Percentiles rank a stretch among this genome's conserved stretches.
Evolutionary conservation across 495 filamentous ascomycete species (phyloP).

Genomic region (Daldinia vernicosa): DNA sequence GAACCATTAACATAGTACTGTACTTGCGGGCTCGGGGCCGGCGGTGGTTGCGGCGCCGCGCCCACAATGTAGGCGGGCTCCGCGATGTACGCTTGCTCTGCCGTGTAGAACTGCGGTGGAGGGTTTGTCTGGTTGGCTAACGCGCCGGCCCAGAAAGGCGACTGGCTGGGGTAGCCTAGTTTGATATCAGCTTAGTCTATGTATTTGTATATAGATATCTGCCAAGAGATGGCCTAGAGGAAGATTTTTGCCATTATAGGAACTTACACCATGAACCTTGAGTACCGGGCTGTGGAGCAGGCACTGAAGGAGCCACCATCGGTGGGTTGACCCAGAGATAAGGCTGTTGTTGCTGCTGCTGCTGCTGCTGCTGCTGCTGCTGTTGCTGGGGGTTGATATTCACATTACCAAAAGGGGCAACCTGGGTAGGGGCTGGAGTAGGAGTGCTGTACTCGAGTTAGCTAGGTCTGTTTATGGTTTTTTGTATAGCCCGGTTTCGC

Average conservation of each 20-base stretch:
- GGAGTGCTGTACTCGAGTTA: conserved; percentile 18
- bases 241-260: background rate
- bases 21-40: conserved; percentile 12
- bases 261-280: conserved; percentile 34
- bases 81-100: conserved; percentile 19
- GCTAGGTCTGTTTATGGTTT: background rate
- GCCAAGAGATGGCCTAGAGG: no score
- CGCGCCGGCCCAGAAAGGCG: conserved; percentile 28
- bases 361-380: background rate
- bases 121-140: conserved; percentile 5
- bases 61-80: conserved; percentile 12
- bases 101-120: conserved; percentile 21
- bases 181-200: conserved; percentile 4
- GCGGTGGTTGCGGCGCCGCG: background rate
- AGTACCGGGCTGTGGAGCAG: conserved; percentile 16
- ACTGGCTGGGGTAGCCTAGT: conserved; percentile 28
- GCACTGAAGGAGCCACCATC: conserved; percentile 23
- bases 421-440: background rate
- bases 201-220: background rate
- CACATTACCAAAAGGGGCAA: background rate
- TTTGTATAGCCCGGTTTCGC: background rate
- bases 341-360: conserved; percentile 7
- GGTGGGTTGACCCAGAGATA: conserved; percentile 35
- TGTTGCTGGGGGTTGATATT: background rate
- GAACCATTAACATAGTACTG: conserved; percentile 28